Base-by-base conservation (phyloP, 345 rosid species). In the Eucalyptus polybractea region DNA sequence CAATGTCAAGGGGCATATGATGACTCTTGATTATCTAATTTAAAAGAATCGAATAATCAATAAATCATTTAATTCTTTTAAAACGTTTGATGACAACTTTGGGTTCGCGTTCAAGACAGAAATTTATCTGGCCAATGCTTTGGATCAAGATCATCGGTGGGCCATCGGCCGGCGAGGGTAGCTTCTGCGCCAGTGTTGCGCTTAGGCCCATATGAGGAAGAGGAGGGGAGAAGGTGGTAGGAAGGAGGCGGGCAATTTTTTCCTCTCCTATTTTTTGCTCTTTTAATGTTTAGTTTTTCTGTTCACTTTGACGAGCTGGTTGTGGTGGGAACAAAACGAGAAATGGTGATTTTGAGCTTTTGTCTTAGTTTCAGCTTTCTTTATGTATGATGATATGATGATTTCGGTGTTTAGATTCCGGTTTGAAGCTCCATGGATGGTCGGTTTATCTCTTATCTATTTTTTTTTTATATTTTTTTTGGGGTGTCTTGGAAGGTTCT, bases 1-100 rank as follows among this genome's bases (percentile, higher is more conserved):
- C 0, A 10, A 53, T 53, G 58, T 2, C 58, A 53, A 53, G 25
- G 58, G 10, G 0, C 5, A 8, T 53, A 53, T 21, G 58, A 53
- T 53, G 58, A 53, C 58, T 53, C 1, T 53, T 53, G 58, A 53
- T 53, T 53, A 53, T 53, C 25, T 53, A 53, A 53, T 53, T 53
- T 21, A 53, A 53, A 21, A 53, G 0, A 53, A 53, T 53, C 10
- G 0, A 53, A 53, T 53, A 53, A 53, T 53, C 58, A 53, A 53
- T 53, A 53, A 53, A 53, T 53, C 25, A 8, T 21, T 53, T 53
- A 53, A 8, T 21, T 53, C 58, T 53, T 53, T 53, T 53, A 53
- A 53, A 21, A 53, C 58, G 10, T 21, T 1, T 0, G 10, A 53
- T 53, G 58, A 53, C 0, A 53, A 53, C 10, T 53, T 53, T 53